Base-by-base conservation (phyloP, 257 asterid genomes). In the Primulina huaijiensis region DNA sequence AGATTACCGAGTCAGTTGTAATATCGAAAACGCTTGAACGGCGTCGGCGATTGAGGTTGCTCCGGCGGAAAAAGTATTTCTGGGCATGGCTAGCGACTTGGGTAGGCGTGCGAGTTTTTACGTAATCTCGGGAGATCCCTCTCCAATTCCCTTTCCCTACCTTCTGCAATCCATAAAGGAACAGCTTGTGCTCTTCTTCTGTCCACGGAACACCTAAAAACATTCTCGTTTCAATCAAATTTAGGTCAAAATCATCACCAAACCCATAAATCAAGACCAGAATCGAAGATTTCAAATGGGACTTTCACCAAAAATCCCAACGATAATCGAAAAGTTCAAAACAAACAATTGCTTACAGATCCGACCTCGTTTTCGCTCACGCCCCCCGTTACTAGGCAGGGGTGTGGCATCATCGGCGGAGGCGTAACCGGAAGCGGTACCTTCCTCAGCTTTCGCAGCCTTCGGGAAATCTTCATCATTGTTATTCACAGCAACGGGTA, bases 31-130 rank as follows among this genome's bases (percentile, higher is more conserved):
- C 96, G 84, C 98, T 92, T 27, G 97, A 83, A 60, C 98, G 85
- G 53, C 96, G 95, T 16, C 97, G 87, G 53, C 91, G 92, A 65
- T 81, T 89, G 52, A 82, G 75, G 72, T 90, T 88, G 76, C 60
- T 86, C 52, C 84, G 85, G 72, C 98, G 95, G 71, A 86, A 88
- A 73, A 83, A 92, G 80, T 92, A 82, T 69, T 92, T 92, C 79
- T 92, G 98, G 65, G 96, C 96, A 78, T 92, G 97, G 74, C 97
- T 92, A 2, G 97, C 97, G 0, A 92, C 97, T 79, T 92, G 98
- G 5, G 98, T 92, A 23, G 98, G 96, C 2, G 98, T 88, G 37
- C 97, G 94, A 66, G 92, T 85, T 76, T 86, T 92, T 40, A 92
- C 97, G 35, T 82, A 90, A 63, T 90, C 90, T 72, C 88, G 77